Evolutionary conservation across 139 green algal genomes (phyloP).

Genomic region (Chlorella ohadii): DNA sequence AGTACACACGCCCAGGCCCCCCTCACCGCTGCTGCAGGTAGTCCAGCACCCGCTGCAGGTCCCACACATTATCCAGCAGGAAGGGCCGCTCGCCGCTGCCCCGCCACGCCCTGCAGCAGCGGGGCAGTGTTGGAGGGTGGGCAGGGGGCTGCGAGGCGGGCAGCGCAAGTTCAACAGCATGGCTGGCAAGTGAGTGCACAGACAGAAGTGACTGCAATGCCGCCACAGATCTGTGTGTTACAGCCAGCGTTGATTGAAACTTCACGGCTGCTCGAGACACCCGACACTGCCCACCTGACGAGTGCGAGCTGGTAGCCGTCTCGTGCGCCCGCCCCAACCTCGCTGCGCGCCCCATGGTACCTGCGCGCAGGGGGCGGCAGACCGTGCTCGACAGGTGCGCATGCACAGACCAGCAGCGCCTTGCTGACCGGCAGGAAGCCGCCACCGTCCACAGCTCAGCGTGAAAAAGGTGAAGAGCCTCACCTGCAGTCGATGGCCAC

Average conservation of each 20-base stretch:
- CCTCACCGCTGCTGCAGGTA: conserved; percentile 45
- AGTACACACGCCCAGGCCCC: too few relatives aligned
- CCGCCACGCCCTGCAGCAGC: conserved; percentile 51
- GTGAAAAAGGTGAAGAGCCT: too few relatives aligned
- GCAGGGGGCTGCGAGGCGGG: not conserved
- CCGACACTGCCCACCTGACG: conserved; percentile 39
- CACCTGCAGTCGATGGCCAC: conserved; percentile 61
- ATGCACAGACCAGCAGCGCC: not conserved
- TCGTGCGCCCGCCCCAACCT: not conserved
- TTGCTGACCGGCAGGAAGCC: too few relatives aligned
- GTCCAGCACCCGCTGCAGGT: conserved; percentile 74
- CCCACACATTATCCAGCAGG: conserved; percentile 80
- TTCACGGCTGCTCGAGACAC: too few relatives aligned
- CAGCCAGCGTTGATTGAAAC: too few relatives aligned
- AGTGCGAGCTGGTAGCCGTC: conserved; percentile 63
- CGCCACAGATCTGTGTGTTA: too few relatives aligned
- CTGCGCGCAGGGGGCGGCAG: not conserved
- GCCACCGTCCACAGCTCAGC: too few relatives aligned
- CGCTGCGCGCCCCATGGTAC: conserved; percentile 60
- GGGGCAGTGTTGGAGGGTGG: not conserved
- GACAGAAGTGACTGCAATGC: too few relatives aligned
- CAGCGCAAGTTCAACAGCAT: too few relatives aligned
- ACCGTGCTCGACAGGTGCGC: not conserved
- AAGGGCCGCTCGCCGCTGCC: conserved; percentile 64
- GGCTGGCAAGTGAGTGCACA: too few relatives aligned